Evolutionary conservation across 257 asterid genomes (phyloP).

Genomic region (Solanum ossicruentum): DNA sequence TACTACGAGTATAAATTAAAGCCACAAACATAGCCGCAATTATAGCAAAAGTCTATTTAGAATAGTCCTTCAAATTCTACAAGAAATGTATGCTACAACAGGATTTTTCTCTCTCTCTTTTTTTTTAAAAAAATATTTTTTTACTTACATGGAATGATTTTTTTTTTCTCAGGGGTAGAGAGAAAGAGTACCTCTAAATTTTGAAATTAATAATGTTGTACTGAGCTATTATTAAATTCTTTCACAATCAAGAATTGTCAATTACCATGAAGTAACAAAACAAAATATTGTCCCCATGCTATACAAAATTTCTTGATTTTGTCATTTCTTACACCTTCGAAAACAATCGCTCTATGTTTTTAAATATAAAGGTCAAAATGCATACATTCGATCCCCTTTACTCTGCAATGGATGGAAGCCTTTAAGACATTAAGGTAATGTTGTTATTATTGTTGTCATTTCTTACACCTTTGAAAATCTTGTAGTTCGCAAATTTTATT

Average conservation of each 20-base stretch:
- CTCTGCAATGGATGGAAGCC: too few species aligned
- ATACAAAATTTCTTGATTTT: background rate
- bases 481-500: background rate
- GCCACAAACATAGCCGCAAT: slow-evolving; percentile 11
- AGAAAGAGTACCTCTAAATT: background rate
- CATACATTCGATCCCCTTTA: too few species aligned
- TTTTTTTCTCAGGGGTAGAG: too few species aligned
- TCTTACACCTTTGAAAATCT: too few species aligned
- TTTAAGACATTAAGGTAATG: too few species aligned
- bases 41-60: slow-evolving; percentile 1
- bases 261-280: background rate
- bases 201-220: too few species aligned
- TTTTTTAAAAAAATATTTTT: too few species aligned
- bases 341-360: too few species aligned
- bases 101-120: background rate
- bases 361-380: too few species aligned
- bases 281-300: background rate
- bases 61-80: background rate
- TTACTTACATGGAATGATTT: too few species aligned
- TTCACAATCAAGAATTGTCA: background rate
- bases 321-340: background rate
- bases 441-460: too few species aligned
- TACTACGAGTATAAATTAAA: background rate
- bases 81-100: background rate
- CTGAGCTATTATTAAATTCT: background rate